phyloP scores from a whole-genome alignment of 129 eudicot genomes.

The Lactuca saligna region DNA sequence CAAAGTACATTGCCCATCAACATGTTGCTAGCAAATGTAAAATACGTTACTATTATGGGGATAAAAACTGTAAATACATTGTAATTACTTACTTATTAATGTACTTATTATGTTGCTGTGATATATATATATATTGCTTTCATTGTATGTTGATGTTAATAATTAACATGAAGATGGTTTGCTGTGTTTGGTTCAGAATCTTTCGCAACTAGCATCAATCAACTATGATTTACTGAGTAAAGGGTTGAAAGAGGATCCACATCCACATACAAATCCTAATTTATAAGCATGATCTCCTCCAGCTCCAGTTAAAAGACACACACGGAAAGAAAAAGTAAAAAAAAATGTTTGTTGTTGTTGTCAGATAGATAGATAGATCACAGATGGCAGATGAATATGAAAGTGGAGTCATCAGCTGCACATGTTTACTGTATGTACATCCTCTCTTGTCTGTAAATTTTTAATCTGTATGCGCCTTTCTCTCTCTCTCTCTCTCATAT shows the following conservation, averaged over 20 bases:
- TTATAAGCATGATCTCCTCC: conserved; percentile 15
- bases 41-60: too few species aligned
- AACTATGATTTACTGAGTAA: conserved; percentile 87
- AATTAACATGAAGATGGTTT: too few species aligned
- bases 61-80: too few species aligned
- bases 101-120: too few species aligned
- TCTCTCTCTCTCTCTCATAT: not conserved
- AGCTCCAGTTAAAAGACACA: conserved; percentile 5
- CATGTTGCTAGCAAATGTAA: too few species aligned
- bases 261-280: conserved; percentile 54
- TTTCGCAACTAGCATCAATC: conserved; percentile 94
- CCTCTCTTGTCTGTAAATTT: conserved; percentile 19
- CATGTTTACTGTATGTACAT: conserved; percentile 33
- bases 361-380: not conserved
- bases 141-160: too few species aligned
- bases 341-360: not conserved
- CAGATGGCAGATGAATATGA: not conserved
- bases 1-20: not conserved
- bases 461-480: too few species aligned
- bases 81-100: too few species aligned
- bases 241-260: conserved; percentile 82
- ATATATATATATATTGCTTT: too few species aligned
- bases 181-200: conserved; percentile 53
- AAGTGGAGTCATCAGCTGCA: conserved; percentile 16
- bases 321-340: too few species aligned